Percentiles rank a stretch among this genome's conserved stretches.
Evolutionary conservation across 768 basidiomycete genomes (phyloP).

Genomic region (Austroboletus festivus): DNA sequence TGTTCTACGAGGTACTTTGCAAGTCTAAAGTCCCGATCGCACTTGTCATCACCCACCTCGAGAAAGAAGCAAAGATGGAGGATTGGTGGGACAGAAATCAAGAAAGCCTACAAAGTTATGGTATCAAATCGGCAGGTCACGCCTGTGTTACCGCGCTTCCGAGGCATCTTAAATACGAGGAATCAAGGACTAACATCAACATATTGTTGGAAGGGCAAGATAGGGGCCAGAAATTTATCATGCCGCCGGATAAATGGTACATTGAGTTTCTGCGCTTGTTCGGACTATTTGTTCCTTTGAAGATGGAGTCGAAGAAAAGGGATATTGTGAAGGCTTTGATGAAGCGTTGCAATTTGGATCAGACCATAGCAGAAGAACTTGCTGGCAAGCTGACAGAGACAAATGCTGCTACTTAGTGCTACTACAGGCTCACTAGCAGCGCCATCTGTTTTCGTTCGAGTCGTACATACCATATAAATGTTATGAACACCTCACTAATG

Average conservation of each 20-base stretch:
- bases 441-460: no score
- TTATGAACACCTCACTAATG: no score
- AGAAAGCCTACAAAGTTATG: constrained; percentile 20
- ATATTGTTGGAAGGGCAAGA: constrained; percentile 13
- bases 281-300: constrained; percentile 23
- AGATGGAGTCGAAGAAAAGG: constrained; percentile 21
- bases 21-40: constrained; percentile 30
- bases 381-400: constrained; percentile 16
- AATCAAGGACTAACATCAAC: constrained; percentile 19
- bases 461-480: no score
- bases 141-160: constrained; percentile 36
- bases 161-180: constrained; percentile 26
- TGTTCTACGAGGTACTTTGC: constrained; percentile 44
- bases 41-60: constrained; percentile 39
- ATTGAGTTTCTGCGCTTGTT: constrained; percentile 24
- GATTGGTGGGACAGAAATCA: constrained; percentile 33
- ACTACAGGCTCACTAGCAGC: no score
- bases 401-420: neutral
- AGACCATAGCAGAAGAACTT: constrained; percentile 19
- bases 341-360: constrained; percentile 29
- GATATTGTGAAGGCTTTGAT: constrained; percentile 23
- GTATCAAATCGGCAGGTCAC: constrained; percentile 28
- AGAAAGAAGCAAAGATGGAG: constrained; percentile 35
- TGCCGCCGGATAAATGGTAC: constrained; percentile 27
- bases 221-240: constrained; percentile 18